Evolutionary conservation across 352 stramenopile genomes (phyloP).

Genomic region (Halophytophthora batemanensis): DNA sequence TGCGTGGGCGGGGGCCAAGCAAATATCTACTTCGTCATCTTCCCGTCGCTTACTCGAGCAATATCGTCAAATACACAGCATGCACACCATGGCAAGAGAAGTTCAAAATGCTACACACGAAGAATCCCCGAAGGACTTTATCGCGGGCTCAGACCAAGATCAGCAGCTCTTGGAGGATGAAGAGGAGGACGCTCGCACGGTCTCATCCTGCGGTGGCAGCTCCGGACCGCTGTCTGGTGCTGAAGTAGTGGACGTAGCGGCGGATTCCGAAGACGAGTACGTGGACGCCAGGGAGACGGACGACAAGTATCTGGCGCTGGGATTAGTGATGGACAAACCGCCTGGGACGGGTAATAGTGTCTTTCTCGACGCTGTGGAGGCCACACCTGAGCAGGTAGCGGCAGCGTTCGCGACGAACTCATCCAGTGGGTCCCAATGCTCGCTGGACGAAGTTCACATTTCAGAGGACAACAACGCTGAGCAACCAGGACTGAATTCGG

Average conservation of each 20-base stretch:
- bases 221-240: conserved; percentile 1
- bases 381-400: conserved; percentile 14
- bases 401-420: conserved; percentile 12
- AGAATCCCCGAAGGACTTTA: too few species aligned
- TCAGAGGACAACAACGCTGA: not conserved
- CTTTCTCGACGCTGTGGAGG: conserved; percentile 29
- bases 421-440: conserved; percentile 3
- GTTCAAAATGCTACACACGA: too few species aligned
- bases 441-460: conserved; percentile 10
- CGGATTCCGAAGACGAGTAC: conserved; percentile 30
- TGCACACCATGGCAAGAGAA: too few species aligned
- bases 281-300: conserved; percentile 20
- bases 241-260: not conserved
- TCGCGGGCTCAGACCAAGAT: not conserved
- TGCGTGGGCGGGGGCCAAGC: too few species aligned
- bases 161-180: not conserved
- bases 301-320: conserved; percentile 6
- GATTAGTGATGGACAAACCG: conserved; percentile 8
- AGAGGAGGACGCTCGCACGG: conserved; percentile 11
- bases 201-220: conserved; percentile 16
- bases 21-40: too few species aligned
- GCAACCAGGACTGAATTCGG: too few species aligned
- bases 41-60: too few species aligned
- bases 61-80: too few species aligned
- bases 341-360: conserved; percentile 8